Evolutionary conservation across 805 yeast genomes (phyloP).

Genomic region (Candida verbasci): DNA sequence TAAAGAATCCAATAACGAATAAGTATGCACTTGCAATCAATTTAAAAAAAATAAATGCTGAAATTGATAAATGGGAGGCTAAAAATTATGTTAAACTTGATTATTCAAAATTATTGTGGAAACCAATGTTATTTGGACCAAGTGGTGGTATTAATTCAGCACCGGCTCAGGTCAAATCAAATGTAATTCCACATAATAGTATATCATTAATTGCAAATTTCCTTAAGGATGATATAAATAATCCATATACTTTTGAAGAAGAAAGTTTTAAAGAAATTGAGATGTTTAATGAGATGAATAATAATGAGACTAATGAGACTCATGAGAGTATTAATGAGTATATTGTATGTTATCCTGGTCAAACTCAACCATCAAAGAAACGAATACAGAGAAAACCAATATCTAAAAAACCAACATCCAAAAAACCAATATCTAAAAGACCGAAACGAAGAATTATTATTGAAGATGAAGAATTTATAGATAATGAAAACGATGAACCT

Average conservation of each 20-base stretch:
- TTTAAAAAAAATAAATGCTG: constrained; percentile 34
- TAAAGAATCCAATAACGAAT: constrained; percentile 40
- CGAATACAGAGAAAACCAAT: neutral
- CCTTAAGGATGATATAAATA: constrained; percentile 63
- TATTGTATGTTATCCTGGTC: constrained; percentile 34
- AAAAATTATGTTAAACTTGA: constrained; percentile 53
- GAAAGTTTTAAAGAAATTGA: constrained; percentile 49
- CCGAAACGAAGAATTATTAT: constrained; percentile 5
- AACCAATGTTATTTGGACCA: constrained; percentile 78
- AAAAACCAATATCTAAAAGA: neutral
- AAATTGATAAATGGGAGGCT: constrained; percentile 47
- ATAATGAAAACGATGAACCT: constrained; percentile 9
- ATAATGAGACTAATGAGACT: too few relatives aligned
- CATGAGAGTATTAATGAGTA: constrained; percentile 19
- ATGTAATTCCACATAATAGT: constrained; percentile 35
- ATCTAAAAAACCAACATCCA: neutral
- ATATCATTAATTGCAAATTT: constrained; percentile 57
- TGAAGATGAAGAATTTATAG: constrained; percentile 13
- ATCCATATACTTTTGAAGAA: constrained; percentile 55
- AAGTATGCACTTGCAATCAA: constrained; percentile 54
- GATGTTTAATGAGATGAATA: constrained; percentile 14
- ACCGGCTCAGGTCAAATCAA: constrained; percentile 31
- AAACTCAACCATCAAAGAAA: constrained; percentile 10
- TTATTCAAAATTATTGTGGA: constrained; percentile 63
- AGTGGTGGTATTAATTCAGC: constrained; percentile 78